phyloP scores from a whole-genome alignment of 169 alveolate species.

The Plasmodium coatneyi region DNA sequence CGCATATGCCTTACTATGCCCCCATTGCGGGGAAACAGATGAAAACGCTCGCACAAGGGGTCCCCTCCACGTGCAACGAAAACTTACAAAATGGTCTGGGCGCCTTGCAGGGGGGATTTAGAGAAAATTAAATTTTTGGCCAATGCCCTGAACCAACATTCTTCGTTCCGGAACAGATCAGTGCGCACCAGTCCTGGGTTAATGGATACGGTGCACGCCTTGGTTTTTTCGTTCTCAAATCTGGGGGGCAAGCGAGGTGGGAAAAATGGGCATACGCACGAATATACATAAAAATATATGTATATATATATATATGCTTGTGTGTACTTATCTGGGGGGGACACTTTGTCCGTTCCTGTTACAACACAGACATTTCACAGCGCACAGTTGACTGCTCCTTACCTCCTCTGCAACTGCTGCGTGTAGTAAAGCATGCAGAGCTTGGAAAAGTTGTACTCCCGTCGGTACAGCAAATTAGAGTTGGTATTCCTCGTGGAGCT shows the following conservation, averaged over 20 bases:
- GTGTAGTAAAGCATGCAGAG: constrained; percentile 61
- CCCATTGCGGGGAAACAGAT: not conserved
- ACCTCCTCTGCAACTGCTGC: constrained; percentile 65
- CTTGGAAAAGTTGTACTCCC: constrained; percentile 62
- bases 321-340: not conserved
- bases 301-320: not conserved
- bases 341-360: not conserved
- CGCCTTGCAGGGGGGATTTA: constrained; percentile 64
- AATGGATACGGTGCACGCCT: constrained; percentile 66
- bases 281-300: not conserved
- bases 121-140: constrained; percentile 30
- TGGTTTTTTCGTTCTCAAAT: constrained; percentile 41
- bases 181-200: constrained; percentile 62
- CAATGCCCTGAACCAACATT: constrained; percentile 33
- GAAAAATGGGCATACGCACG: not conserved
- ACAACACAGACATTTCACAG: not conserved
- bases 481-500: not conserved
- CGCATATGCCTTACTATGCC: not conserved
- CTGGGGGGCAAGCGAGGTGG: not conserved
- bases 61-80: not conserved
- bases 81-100: constrained; percentile 70
- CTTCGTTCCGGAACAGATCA: constrained; percentile 42
- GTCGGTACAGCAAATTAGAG: constrained; percentile 36
- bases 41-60: not conserved
- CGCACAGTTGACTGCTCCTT: not conserved